A percentile compares a stretch with the other conserved stretches of the same genome.
These are phyloP conservation scores for Sphaerulina vaccinii DNA, from an alignment of 2,329 filamentous ascomycete species.

Conservation along the genomic window DNA sequence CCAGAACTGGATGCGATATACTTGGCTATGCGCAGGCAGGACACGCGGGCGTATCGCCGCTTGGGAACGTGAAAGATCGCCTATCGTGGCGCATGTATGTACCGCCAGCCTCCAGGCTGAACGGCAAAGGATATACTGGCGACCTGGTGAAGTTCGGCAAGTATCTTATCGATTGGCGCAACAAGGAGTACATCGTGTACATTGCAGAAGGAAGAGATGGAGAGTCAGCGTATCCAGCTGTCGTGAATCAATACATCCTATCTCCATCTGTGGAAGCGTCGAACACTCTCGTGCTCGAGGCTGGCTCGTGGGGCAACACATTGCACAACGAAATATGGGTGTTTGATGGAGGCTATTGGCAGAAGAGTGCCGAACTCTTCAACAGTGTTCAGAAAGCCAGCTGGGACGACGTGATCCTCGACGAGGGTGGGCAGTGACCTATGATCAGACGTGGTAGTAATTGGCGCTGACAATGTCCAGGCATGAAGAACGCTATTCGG, in stretches of 20 bases:
- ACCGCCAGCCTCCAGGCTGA: constrained; percentile 42
- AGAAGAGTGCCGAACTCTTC: constrained; percentile 62
- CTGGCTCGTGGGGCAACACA: constrained; percentile 55
- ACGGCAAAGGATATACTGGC: constrained; percentile 39
- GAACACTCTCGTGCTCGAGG: constrained; percentile 57
- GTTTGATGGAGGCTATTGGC: constrained; percentile 53
- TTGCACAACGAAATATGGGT: constrained; percentile 66
- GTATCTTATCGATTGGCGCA: constrained; percentile 47
- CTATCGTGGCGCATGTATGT: constrained; percentile 42
- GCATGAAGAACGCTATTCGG: constrained; percentile 64
- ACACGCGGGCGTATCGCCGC: constrained; percentile 41
- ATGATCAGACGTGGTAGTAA: not conserved
- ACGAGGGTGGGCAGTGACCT: constrained; percentile 43
- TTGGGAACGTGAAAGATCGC: constrained; percentile 43
- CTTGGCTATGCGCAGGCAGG: constrained; percentile 46
- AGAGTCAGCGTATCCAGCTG: constrained; percentile 32
- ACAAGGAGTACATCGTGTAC: constrained; percentile 46
- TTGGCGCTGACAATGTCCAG: not conserved
- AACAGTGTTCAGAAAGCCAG: constrained; percentile 54
- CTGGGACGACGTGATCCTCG: constrained; percentile 68
- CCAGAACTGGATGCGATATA: constrained; percentile 38
- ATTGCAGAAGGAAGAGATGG: constrained; percentile 45
- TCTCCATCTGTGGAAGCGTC: constrained; percentile 37
- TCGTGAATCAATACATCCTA: constrained; percentile 46
- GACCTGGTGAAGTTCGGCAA: constrained; percentile 46